phyloP scores from a whole-genome alignment of 2,329 filamentous ascomycete genomes.

The Phaeosphaeriaceae sp. region DNA sequence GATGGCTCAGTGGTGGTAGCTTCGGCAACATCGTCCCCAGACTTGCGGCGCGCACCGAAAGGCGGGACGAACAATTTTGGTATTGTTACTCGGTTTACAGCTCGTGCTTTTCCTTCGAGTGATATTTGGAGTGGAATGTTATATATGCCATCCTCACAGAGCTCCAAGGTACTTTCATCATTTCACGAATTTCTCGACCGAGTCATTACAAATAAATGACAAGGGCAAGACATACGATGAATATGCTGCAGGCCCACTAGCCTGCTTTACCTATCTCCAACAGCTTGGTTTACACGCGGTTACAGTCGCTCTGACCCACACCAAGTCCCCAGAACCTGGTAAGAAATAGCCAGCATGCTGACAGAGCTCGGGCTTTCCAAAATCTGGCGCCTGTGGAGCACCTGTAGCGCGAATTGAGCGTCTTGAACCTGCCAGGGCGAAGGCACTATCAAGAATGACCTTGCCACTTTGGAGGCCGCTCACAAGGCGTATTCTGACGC shows the following conservation, averaged over 20 bases:
- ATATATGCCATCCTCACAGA: slow-evolving; percentile 19
- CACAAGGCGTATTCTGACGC: slow-evolving; percentile 37
- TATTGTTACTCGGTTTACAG: slow-evolving; percentile 41
- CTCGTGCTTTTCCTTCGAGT: slow-evolving; percentile 18
- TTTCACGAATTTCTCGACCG: slow-evolving; percentile 16
- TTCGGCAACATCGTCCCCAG: slow-evolving; percentile 27
- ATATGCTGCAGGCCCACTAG: slow-evolving; percentile 57
- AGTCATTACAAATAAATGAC: slow-evolving; percentile 3
- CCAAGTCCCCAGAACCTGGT: slow-evolving; percentile 21
- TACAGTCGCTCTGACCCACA: slow-evolving; percentile 53
- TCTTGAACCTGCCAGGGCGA: slow-evolving; percentile 13
- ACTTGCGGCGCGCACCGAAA: slow-evolving; percentile 43
- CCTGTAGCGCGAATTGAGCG: slow-evolving; percentile 44
- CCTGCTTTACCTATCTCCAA: slow-evolving; percentile 64
- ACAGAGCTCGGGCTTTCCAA: slow-evolving; percentile 37
- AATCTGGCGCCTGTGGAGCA: slow-evolving; percentile 46
- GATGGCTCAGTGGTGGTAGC: slow-evolving; percentile 42
- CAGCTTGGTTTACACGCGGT: slow-evolving; percentile 61
- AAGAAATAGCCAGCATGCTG: slow-evolving; percentile 42
- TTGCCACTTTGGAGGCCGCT: slow-evolving; percentile 32
- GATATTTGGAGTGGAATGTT: slow-evolving; percentile 46
- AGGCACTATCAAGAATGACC: slow-evolving; percentile 47
- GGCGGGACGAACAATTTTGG: slow-evolving; percentile 48
- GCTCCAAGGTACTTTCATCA: slow-evolving; percentile 11
- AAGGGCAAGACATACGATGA: slow-evolving; percentile 37